Conservation (phyloP, 768 basidiomycete species). For the Holtermannia corniformis region DNA sequence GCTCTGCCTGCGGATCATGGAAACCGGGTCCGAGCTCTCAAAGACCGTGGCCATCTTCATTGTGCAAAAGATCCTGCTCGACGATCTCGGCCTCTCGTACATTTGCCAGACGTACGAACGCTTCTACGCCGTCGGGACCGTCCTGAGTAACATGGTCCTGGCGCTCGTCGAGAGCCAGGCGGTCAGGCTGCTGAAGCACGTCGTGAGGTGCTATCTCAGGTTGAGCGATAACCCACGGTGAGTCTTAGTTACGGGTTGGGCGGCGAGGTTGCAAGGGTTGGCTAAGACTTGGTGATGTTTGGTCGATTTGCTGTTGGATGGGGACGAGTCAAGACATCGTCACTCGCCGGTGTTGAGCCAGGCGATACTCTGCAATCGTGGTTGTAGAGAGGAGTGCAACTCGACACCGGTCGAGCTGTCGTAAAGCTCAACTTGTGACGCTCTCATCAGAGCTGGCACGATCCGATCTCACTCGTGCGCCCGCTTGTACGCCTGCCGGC, state of each 20-base stretch:
- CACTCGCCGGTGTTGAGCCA: too few species aligned
- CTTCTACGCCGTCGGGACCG: conserved; percentile 97
- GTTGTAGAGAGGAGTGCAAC: too few species aligned
- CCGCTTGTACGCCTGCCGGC: too few species aligned
- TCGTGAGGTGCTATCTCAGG: conserved; percentile 91
- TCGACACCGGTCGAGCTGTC: too few species aligned
- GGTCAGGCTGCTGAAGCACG: conserved; percentile 89
- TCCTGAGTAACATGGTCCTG: conserved; percentile 96
- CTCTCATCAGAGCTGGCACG: too few species aligned
- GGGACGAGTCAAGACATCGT: too few species aligned
- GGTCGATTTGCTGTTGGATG: not conserved
- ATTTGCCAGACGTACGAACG: conserved; percentile 99
- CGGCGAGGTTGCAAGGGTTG: not conserved
- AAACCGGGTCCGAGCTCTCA: conserved; percentile 94
- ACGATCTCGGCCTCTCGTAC: conserved; percentile 95
- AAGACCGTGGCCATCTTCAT: conserved; percentile 99
- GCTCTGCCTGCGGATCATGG: conserved; percentile 98
- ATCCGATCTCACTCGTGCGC: too few species aligned
- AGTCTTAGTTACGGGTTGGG: conserved; percentile 26
- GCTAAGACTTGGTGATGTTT: not conserved
- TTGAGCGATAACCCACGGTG: conserved; percentile 92
- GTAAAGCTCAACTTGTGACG: too few species aligned
- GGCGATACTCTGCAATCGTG: too few species aligned
- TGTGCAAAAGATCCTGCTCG: conserved; percentile 88
- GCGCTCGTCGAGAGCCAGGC: conserved; percentile 97